phyloP scores from a whole-genome alignment of 2,329 filamentous ascomycete species.

The Exophiala lecanii-corni region DNA sequence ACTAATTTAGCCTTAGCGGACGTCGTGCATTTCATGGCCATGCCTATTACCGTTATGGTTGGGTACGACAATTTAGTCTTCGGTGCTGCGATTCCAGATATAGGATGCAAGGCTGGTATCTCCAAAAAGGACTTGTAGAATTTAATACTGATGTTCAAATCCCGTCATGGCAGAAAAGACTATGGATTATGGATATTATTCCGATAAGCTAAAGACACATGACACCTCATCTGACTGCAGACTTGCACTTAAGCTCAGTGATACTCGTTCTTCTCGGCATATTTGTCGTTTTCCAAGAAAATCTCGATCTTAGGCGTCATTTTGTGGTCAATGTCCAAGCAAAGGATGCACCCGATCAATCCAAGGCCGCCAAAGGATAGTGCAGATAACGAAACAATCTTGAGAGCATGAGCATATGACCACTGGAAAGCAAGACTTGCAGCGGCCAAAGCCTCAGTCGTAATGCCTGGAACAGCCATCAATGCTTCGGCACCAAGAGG shows the following conservation, averaged over 20 bases:
- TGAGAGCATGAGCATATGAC: not conserved
- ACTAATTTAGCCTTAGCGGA: not conserved
- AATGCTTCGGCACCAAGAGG: conserved; percentile 25
- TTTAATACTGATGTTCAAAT: too few species aligned
- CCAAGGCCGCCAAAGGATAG: conserved; percentile 32
- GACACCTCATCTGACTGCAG: too few species aligned
- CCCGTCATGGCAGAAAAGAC: too few species aligned
- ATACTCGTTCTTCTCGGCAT: conserved; percentile 11
- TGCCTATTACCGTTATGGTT: conserved; percentile 1
- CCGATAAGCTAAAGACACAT: too few species aligned
- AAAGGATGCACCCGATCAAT: conserved; percentile 29
- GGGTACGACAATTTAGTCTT: conserved; percentile 5
- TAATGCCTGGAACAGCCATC: conserved; percentile 33
- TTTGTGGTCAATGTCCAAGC: conserved; percentile 31
- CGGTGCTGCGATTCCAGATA: not conserved
- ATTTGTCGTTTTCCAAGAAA: conserved; percentile 10
- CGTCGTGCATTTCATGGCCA: not conserved
- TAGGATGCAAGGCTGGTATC: conserved; percentile 1
- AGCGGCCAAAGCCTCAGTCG: conserved; percentile 30
- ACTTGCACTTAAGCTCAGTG: too few species aligned
- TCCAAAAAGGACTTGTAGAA: conserved; percentile 2
- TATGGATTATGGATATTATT: too few species aligned
- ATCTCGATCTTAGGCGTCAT: conserved; percentile 32
- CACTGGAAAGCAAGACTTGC: conserved; percentile 11
- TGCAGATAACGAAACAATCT: conserved; percentile 27